Evolutionary conservation across 2,329 filamentous ascomycete species (phyloP).

Genomic region (Arthroderma sp.): DNA sequence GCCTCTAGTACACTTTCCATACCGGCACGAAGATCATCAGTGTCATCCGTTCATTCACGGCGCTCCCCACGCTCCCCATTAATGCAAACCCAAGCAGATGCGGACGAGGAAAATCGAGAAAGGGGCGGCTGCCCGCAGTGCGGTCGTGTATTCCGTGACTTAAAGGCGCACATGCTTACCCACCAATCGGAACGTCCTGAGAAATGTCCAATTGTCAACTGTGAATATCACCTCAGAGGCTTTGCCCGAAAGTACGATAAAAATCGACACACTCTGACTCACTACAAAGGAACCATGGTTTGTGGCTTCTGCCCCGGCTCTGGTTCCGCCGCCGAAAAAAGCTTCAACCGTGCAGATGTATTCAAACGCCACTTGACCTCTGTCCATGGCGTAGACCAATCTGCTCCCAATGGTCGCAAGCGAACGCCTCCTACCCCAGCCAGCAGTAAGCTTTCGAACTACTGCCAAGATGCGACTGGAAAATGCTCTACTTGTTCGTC

Average conservation of each 20-base stretch:
- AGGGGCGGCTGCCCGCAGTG: constrained; percentile 70
- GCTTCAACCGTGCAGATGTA: constrained; percentile 87
- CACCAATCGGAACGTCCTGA: constrained; percentile 83
- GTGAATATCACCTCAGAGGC: constrained; percentile 83
- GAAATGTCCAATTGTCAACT: constrained; percentile 85
- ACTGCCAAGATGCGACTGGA: constrained; percentile 64
- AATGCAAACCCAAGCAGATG: constrained; percentile 48
- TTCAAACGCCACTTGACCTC: constrained; percentile 90
- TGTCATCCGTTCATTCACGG: constrained; percentile 57
- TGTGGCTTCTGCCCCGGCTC: constrained; percentile 88
- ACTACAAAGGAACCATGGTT: constrained; percentile 96
- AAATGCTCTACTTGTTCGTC: constrained; percentile 85
- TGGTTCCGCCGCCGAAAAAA: constrained; percentile 81
- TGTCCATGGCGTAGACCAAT: constrained; percentile 86
- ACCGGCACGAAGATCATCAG: constrained; percentile 50
- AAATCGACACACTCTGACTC: constrained; percentile 83
- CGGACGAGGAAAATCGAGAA: constrained; percentile 47
- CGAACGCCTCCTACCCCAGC: constrained; percentile 40
- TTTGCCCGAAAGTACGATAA: constrained; percentile 95
- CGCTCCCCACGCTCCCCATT: constrained; percentile 36
- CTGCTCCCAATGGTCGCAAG: constrained; percentile 80
- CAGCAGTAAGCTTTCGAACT: constrained; percentile 55
- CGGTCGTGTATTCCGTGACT: constrained; percentile 74
- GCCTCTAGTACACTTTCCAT: constrained; percentile 37
- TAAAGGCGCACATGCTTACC: constrained; percentile 89